Evolutionary conservation across 768 basidiomycete genomes (phyloP).

Genomic region (Suillus spraguei): DNA sequence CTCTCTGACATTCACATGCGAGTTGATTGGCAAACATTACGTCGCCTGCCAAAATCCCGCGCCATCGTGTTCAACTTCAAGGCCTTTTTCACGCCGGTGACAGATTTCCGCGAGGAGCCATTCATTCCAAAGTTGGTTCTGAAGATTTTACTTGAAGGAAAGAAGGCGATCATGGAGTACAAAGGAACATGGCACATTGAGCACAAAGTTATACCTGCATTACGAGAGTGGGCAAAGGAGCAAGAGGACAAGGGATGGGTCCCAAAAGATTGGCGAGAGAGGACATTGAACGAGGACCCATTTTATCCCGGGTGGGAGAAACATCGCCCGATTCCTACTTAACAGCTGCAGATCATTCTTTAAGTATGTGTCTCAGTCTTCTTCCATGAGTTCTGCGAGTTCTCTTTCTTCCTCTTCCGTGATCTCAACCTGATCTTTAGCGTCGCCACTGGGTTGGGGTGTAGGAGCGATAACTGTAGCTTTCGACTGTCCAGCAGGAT

Average conservation of each 20-base stretch:
- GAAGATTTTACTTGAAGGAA: constrained; percentile 44
- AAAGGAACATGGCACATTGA: constrained; percentile 45
- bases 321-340: constrained; percentile 22
- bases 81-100: constrained; percentile 52
- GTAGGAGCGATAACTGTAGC: constrained; percentile 27
- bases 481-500: constrained; percentile 21
- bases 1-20: constrained; percentile 47
- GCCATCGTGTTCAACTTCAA: constrained; percentile 59
- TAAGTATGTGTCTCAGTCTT: constrained; percentile 19
- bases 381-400: constrained; percentile 75
- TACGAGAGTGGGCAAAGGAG: constrained; percentile 48
- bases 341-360: not conserved
- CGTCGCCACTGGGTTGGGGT: constrained; percentile 29
- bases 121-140: constrained; percentile 50
- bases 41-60: constrained; percentile 47
- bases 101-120: constrained; percentile 45
- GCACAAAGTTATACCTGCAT: constrained; percentile 47
- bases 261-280: constrained; percentile 48
- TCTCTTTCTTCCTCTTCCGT: constrained; percentile 92
- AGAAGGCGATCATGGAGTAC: constrained; percentile 43
- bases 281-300: constrained; percentile 52
- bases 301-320: constrained; percentile 52
- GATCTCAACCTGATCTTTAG: constrained; percentile 42
- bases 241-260: constrained; percentile 51
- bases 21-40: constrained; percentile 59